Conservation (phyloP, 345 rosid genomes). For the Moricandia moricandioides region DNA sequence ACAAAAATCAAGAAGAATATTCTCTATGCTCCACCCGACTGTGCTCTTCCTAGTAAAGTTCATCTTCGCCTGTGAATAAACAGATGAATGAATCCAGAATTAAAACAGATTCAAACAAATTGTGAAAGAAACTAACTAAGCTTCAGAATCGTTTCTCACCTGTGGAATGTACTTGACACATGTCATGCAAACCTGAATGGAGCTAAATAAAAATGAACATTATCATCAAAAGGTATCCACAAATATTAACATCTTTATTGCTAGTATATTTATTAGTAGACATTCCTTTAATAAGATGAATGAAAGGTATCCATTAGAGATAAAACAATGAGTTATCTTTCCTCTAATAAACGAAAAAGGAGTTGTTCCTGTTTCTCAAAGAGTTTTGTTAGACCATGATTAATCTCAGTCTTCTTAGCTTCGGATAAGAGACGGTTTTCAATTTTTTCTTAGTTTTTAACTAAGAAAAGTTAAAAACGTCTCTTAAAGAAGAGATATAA, state of each 20-base stretch:
- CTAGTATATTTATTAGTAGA: neutral
- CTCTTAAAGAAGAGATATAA: too few species aligned
- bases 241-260: neutral
- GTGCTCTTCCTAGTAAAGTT: constrained; percentile 86
- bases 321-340: neutral
- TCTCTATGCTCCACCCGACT: constrained; percentile 87
- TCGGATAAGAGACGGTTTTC: too few species aligned
- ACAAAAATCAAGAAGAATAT: constrained; percentile 76
- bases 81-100: constrained; percentile 5
- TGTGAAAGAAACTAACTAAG: neutral
- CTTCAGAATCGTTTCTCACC: constrained; percentile 43
- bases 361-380: neutral
- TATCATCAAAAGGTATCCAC: neutral
- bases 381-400: neutral
- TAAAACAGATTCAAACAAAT: neutral
- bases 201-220: constrained; percentile 50
- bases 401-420: too few species aligned
- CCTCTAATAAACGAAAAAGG: too few species aligned
- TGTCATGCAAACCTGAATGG: constrained; percentile 85
- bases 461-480: too few species aligned
- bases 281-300: neutral
- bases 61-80: constrained; percentile 60
- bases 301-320: neutral
- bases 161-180: constrained; percentile 83
- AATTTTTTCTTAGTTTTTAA: too few species aligned